Evolutionary conservation across 345 rosid species (phyloP).

Genomic region (Populus tremula): DNA sequence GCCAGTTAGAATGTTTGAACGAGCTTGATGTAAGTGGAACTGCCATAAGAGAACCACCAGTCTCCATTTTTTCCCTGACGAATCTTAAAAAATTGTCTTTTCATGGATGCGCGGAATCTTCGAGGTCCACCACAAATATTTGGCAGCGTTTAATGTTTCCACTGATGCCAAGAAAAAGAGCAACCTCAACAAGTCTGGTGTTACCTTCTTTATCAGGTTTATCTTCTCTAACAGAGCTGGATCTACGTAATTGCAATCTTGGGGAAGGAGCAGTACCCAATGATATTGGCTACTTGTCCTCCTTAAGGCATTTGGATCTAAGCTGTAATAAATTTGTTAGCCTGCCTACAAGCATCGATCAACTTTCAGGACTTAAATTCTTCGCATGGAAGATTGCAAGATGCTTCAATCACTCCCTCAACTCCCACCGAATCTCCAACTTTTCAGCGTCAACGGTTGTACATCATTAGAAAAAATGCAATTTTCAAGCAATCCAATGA

Average conservation of each 20-base stretch:
- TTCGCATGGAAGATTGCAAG: constrained; percentile 5
- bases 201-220: constrained; percentile 8
- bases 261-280: constrained; percentile 1
- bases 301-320: constrained; percentile 2
- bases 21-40: constrained; percentile 25
- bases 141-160: not conserved
- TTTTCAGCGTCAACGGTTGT: no score
- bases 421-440: no score
- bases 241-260: constrained; percentile 11
- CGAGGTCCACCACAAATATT: not conserved
- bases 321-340: not conserved
- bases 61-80: constrained; percentile 2
- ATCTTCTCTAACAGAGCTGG: not conserved
- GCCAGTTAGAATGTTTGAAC: constrained; percentile 12
- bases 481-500: no score
- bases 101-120: not conserved
- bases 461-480: no score
- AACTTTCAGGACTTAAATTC: constrained; percentile 5
- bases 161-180: not conserved
- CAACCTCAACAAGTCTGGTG: not conserved
- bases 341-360: constrained; percentile 7
- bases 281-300: constrained; percentile 4
- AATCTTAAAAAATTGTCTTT: constrained; percentile 14
- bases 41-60: not conserved
- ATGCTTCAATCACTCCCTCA: constrained; percentile 5